Evolutionary conservation across 306 rosid species (phyloP), one percentile per base, ranked within the genome.

Genomic region (Citrullus mucosospermus): DNA sequence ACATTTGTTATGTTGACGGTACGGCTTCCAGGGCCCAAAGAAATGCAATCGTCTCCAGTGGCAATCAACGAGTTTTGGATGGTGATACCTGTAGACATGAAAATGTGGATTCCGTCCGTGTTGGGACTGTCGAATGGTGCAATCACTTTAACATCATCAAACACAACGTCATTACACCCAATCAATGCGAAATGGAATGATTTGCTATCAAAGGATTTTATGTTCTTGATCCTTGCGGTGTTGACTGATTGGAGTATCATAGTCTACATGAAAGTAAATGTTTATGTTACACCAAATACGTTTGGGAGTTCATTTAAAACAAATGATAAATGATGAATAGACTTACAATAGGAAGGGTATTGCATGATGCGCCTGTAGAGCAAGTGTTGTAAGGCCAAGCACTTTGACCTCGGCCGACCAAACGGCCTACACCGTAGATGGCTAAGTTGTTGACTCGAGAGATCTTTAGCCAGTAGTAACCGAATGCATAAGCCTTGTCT

Each of bases 1-100:
- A 81, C 54, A 0, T 54, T 32, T 6, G 59, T 38, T 17, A 86
- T 55, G 5, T 63, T 18, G 0, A 86, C 13, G 46, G 14, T 9
- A 2, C 12, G 28, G 2, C 50, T 13, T 1, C 83, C 89, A 0
- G 80, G 75, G 18, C 85, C 74, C 18, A 86, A 16, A 4, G 87
- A 70, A 12, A 81, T n/a, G 75, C 87, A 86, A 46, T 86, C 89
- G 28, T 86, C 89, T 4, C 89, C 82, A 1, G 83, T 81, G 63
- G 59, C 39, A 16, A 86, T 83, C 20, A 39, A 1, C 2, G 85
- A 76, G 2, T 79, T 22, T 32, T 10, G 6, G 43, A 83, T 77
- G 22, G 32, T 2, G 13, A 83, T 6, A 72, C 50, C 13, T 6
- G 22, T 44, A 2, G 89, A 75, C 1, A 1, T 3, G 0, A 62